Percentiles rank a stretch among this genome's conserved stretches.
Evolutionary conservation across 768 basidiomycete species (phyloP).

Genomic region (Suillus spraguei): DNA sequence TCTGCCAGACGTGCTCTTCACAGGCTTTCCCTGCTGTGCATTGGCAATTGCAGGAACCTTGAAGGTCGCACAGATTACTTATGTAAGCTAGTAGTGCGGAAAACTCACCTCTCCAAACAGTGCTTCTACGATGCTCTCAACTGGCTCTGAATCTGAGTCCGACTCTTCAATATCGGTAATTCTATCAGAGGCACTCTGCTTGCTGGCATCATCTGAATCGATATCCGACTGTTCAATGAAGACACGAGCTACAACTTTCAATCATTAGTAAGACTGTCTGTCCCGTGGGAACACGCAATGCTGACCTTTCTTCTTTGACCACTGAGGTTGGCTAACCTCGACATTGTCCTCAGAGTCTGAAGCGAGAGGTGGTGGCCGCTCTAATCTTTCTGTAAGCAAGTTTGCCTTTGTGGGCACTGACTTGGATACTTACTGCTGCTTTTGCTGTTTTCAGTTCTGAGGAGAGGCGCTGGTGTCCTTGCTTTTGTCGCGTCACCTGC

Average conservation of each 20-base stretch:
- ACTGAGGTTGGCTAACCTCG: no score
- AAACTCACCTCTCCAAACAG: not conserved
- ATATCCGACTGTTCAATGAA: not conserved
- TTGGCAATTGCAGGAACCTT: not conserved
- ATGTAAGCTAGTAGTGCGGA: not conserved
- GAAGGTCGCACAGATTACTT: not conserved
- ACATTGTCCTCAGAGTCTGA: no score
- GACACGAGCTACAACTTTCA: not conserved
- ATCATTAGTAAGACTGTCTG: not conserved
- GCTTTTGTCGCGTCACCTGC: no score
- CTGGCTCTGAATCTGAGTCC: not conserved
- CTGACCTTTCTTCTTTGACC: no score
- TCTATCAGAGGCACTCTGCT: not conserved
- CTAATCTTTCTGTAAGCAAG: no score
- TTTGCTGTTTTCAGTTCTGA: no score
- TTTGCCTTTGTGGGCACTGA: no score
- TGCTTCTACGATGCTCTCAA: not conserved
- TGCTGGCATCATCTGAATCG: not conserved
- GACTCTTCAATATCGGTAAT: not conserved
- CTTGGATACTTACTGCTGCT: no score
- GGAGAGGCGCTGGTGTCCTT: no score
- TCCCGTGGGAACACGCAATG: not conserved
- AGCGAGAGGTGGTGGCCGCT: no score
- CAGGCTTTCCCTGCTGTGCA: not conserved
- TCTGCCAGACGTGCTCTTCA: not conserved